Conservation (phyloP, 2,329 filamentous ascomycete genomes). For the Fusarium fracticaudum region DNA sequence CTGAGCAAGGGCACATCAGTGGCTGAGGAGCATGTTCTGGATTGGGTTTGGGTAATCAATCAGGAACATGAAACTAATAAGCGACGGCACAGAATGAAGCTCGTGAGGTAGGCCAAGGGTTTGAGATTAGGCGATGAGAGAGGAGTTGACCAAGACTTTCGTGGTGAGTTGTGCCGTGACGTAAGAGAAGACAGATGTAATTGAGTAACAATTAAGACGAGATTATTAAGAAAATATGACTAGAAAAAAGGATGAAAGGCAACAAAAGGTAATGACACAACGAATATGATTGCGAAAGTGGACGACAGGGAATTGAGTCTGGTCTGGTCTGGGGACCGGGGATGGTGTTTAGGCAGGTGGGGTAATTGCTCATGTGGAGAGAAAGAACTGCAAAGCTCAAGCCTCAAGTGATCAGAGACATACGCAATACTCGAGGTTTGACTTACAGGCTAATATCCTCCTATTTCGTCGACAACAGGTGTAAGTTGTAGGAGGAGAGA, state of each 20-base stretch:
- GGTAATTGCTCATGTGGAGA: conserved; percentile 32
- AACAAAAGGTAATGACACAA: conserved; percentile 6
- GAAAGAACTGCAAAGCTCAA: conserved; percentile 32
- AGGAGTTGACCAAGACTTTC: neutral
- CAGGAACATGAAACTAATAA: conserved; percentile 32
- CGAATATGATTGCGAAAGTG: conserved; percentile 7
- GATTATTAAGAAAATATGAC: neutral
- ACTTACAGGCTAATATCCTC: neutral
- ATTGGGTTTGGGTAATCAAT: conserved; percentile 23
- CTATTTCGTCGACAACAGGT: neutral
- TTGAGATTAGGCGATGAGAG: neutral
- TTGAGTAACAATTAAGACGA: neutral
- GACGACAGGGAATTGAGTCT: conserved; percentile 10
- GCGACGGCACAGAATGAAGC: conserved; percentile 8
- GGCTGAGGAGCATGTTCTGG: conserved; percentile 34
- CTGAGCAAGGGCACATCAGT: conserved; percentile 30
- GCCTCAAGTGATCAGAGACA: conserved; percentile 28
- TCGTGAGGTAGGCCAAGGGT: neutral
- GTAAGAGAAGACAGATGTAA: neutral
- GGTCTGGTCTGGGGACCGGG: conserved; percentile 22
- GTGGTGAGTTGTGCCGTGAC: neutral
- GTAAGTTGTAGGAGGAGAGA: neutral
- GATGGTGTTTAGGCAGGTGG: conserved; percentile 33
- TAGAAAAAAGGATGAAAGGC: neutral
- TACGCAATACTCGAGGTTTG: neutral